Conservation (phyloP, 306 rosid species). For the Lotus japonicus region DNA sequence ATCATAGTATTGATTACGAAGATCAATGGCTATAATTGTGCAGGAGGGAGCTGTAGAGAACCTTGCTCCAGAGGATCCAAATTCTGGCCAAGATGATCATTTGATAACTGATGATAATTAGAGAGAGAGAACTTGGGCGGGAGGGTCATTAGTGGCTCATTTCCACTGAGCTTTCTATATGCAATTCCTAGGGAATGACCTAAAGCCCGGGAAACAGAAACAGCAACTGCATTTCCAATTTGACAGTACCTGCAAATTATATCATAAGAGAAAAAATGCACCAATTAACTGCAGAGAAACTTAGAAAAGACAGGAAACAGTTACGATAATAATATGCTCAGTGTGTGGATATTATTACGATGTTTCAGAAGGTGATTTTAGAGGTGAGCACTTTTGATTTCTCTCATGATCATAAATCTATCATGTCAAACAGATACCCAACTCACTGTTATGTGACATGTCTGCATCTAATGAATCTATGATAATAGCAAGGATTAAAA, state of each 20-base stretch:
- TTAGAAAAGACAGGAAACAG: background rate
- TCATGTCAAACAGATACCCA: background rate
- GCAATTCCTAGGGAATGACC: slow-evolving; percentile 82
- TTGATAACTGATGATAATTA: slow-evolving; percentile 44
- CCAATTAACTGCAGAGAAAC: background rate
- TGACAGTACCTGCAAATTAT: slow-evolving; percentile 65
- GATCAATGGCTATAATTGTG: too few relatives aligned
- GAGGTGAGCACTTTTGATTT: too few relatives aligned
- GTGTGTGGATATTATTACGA: too few relatives aligned
- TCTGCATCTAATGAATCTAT: background rate
- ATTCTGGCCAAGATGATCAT: slow-evolving; percentile 4
- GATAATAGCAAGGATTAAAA: background rate
- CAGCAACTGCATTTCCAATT: slow-evolving; percentile 85
- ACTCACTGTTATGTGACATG: background rate
- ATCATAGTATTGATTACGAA: too few relatives aligned
- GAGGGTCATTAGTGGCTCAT: slow-evolving; percentile 53
- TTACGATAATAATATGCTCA: background rate
- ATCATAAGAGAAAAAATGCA: background rate
- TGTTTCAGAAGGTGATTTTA: too few relatives aligned
- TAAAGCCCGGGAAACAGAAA: slow-evolving; percentile 65
- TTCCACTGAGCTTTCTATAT: slow-evolving; percentile 37
- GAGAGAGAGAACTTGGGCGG: slow-evolving; percentile 77
- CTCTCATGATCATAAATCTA: too few relatives aligned
- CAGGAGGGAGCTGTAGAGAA: too few relatives aligned
- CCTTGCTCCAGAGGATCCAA: too few relatives aligned